phyloP scores from a whole-genome alignment of 208 protist genomes.

The Trypanosoma melophagium region DNA sequence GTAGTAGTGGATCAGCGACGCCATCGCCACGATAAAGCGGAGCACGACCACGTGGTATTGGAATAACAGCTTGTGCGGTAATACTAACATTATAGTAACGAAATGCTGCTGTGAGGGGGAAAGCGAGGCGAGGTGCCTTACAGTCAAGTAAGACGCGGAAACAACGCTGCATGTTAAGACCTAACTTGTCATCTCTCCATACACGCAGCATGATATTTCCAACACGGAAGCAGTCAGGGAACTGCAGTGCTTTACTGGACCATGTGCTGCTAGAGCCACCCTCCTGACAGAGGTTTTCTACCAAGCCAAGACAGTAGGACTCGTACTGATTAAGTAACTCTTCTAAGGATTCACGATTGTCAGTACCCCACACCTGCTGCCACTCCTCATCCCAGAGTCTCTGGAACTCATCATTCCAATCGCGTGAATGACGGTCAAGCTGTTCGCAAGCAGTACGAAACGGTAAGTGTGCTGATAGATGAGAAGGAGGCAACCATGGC shows the following conservation, averaged over 20 bases:
- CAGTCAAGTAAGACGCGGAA: constrained; percentile 34
- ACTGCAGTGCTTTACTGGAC: not conserved
- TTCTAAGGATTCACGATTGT: constrained; percentile 16
- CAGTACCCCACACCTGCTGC: constrained; percentile 18
- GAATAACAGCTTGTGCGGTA: constrained; percentile 26
- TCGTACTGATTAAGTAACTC: constrained; percentile 47
- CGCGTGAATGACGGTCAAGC: constrained; percentile 34
- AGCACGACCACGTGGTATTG: constrained; percentile 4
- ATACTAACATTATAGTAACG: constrained; percentile 19
- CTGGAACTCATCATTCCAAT: constrained; percentile 72
- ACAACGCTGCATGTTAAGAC: constrained; percentile 55
- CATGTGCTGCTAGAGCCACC: not conserved
- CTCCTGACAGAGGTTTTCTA: constrained; percentile 24
- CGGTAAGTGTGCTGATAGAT: constrained; percentile 36
- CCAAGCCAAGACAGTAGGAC: constrained; percentile 33
- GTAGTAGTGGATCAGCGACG: constrained; percentile 6
- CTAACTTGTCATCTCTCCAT: constrained; percentile 49
- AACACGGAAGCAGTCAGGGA: constrained; percentile 31
- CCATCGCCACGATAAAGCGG: constrained; percentile 25
- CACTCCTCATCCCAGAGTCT: constrained; percentile 32
- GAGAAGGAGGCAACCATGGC: constrained; percentile 15
- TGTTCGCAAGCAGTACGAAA: constrained; percentile 29
- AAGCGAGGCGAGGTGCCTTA: not conserved
- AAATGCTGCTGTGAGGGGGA: constrained; percentile 21
- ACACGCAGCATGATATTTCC: constrained; percentile 56